Evolutionary conservation across 2,329 filamentous ascomycete species (phyloP).

Genomic region (Macrophomina phaseolina): DNA sequence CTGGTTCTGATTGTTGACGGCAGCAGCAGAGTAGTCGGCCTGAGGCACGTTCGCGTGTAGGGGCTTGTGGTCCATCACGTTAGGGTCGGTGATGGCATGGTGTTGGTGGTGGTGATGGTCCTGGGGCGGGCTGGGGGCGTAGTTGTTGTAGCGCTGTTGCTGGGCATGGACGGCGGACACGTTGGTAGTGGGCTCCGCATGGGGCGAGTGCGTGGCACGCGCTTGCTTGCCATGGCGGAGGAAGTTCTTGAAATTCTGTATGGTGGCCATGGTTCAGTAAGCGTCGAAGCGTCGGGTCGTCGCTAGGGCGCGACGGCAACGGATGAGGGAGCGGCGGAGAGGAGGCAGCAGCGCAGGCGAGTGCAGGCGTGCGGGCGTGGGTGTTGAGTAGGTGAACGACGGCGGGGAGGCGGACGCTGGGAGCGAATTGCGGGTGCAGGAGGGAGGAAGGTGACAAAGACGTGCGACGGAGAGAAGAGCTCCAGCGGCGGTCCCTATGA

Average conservation of each 20-base stretch:
- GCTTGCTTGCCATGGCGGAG: constrained; percentile 98
- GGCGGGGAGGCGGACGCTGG: constrained; percentile 17
- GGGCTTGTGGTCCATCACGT: constrained; percentile 64
- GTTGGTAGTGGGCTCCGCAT: constrained; percentile 67
- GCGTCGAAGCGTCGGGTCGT: constrained; percentile 6
- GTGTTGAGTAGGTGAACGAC: constrained; percentile 8
- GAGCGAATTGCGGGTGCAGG: constrained; percentile 20
- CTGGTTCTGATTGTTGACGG: constrained; percentile 67
- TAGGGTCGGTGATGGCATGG: constrained; percentile 63
- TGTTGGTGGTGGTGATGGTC: constrained; percentile 63
- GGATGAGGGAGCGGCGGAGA: constrained; percentile 4
- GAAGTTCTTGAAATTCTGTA: constrained; percentile 98
- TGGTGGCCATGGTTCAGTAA: constrained; percentile 65
- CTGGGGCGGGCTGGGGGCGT: constrained; percentile 50
- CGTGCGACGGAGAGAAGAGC: constrained; percentile 7
- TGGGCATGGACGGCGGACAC: constrained; percentile 67
- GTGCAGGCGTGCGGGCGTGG: constrained; percentile 4
- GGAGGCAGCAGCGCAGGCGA: neutral
- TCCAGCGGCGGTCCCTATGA: constrained; percentile 17
- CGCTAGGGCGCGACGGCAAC: constrained; percentile 18
- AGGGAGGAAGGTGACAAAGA: constrained; percentile 23
- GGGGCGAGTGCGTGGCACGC: constrained; percentile 65
- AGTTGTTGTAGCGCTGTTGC: constrained; percentile 52
- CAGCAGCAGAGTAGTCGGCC: constrained; percentile 66
- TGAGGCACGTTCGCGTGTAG: constrained; percentile 56